Conservation (phyloP, 371 early-diverging fungal species). For the Mucor sp. region DNA sequence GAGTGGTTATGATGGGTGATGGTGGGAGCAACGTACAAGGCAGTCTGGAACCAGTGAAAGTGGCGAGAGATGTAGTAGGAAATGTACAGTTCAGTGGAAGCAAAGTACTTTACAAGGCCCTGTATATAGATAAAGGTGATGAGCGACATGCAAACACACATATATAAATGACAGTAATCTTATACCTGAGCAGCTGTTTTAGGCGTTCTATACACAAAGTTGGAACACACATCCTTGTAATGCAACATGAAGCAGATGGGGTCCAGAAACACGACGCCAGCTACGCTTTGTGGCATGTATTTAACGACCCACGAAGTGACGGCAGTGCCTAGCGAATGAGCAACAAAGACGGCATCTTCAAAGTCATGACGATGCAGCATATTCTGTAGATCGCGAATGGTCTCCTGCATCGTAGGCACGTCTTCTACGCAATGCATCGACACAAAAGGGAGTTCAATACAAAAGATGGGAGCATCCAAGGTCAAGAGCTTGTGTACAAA, state of each 20-base stretch:
- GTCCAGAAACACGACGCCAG: slow-evolving; percentile 60
- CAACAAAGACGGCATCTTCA: slow-evolving; percentile 64
- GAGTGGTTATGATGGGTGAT: slow-evolving; percentile 14
- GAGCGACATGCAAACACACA: neutral
- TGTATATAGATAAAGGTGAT: neutral
- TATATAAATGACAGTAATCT: neutral
- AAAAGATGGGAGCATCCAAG: slow-evolving; percentile 61
- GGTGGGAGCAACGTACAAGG: slow-evolving; percentile 46
- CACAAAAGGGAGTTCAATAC: slow-evolving; percentile 72
- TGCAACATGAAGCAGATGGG: slow-evolving; percentile 75
- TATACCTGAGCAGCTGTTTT: slow-evolving; percentile 62
- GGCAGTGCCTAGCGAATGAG: slow-evolving; percentile 72
- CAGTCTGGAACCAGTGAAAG: slow-evolving; percentile 68
- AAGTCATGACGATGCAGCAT: slow-evolving; percentile 61
- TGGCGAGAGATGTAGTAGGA: slow-evolving; percentile 67
- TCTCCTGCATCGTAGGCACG: slow-evolving; percentile 64
- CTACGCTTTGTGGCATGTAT: slow-evolving; percentile 44
- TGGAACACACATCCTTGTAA: slow-evolving; percentile 62
- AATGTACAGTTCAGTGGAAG: slow-evolving; percentile 69
- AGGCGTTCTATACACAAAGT: slow-evolving; percentile 71
- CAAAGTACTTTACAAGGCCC: slow-evolving; percentile 66
- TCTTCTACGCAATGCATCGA: slow-evolving; percentile 65
- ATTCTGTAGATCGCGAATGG: slow-evolving; percentile 58
- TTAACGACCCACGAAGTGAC: slow-evolving; percentile 56
- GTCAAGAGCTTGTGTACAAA: slow-evolving; percentile 47